Base-by-base conservation (phyloP, 2,329 filamentous ascomycete genomes). In the Phyllosticta citriasiana region DNA sequence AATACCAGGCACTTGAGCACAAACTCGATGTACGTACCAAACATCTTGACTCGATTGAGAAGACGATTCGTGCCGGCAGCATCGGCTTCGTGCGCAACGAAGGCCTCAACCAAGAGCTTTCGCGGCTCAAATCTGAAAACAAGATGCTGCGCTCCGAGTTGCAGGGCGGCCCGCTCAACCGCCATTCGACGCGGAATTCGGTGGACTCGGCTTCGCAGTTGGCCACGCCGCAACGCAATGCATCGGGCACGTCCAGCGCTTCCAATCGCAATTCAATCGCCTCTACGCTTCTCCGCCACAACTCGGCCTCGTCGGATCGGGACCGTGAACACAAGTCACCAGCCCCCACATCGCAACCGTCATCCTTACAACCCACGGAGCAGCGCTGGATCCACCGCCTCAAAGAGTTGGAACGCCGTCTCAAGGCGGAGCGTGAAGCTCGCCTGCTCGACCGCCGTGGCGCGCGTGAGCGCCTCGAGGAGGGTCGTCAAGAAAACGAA, bases 401-500 rank as follows among this genome's bases (percentile, higher is more conserved):
- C 35, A 85, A 90, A 62, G 92, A 97, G 71, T 78, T 97, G 66
- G 94, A 99, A 78, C 83, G 87, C 66, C 85, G 95, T 67, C 79
- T 99, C 19, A 96, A 96, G 73, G 86, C 89, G 54, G 94, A 99
- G 76, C 80, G 94, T 14, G 94, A 97, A 74, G 91, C 87, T 1
- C 79, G 94, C 53, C 79, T 95, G 59, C 79, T 96, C 62, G 94
- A 99, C 75, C 84, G 94, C 3, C 88, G 83, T 55, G 91, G 91
- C 25, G 93, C 93, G 27, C 79, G 89, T 60, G 88, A 91, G 76
- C 80, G 93, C 58, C 76, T 96, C 0, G 87, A 91, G 62, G 88
- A 91, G 64, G 82, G 88, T n/a, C 83, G 86, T 70, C 78, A 82
- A 59, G 87, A 91, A 76, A 91, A 91, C 69, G 82, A 87, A 66